Percentiles rank a stretch among this genome's conserved stretches.
Evolutionary conservation across 208 protist genomes (phyloP).

Genomic region (Crithidia mellificae): DNA sequence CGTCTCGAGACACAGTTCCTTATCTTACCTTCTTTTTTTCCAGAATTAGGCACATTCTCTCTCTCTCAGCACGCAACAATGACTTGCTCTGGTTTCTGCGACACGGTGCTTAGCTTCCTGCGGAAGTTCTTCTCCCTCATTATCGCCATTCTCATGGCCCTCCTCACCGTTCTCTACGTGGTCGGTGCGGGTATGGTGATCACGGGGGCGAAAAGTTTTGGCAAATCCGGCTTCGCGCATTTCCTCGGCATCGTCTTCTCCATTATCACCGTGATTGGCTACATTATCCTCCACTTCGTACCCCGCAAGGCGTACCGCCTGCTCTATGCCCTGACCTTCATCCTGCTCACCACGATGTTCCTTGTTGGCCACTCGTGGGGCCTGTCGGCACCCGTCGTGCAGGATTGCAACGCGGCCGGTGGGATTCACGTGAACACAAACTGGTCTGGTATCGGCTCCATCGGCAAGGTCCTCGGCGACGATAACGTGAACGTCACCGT

Average conservation of each 20-base stretch:
- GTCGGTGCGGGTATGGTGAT: constrained; percentile 61
- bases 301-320: constrained; percentile 78
- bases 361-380: constrained; percentile 71
- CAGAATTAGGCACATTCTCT: not conserved
- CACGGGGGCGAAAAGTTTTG: constrained; percentile 51
- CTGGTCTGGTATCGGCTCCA: constrained; percentile 25
- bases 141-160: constrained; percentile 58
- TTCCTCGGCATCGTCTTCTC: constrained; percentile 73
- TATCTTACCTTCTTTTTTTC: too few relatives aligned
- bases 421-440: constrained; percentile 26
- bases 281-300: constrained; percentile 79
- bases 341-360: constrained; percentile 63
- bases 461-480: constrained; percentile 28
- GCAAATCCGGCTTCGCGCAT: constrained; percentile 65
- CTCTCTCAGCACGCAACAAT: constrained; percentile 19
- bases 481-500: constrained; percentile 38
- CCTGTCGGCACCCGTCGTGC: constrained; percentile 54
- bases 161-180: constrained; percentile 66
- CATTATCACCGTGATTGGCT: constrained; percentile 53
- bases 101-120: constrained; percentile 47
- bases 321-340: constrained; percentile 70
- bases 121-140: constrained; percentile 86
- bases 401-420: constrained; percentile 49
- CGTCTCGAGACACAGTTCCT: too few relatives aligned
- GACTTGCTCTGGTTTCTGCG: constrained; percentile 32